A percentile compares a stretch with the other conserved stretches of the same genome.
Evolutionary conservation across 1,284 basidiomycete species (phyloP).

Genomic region (Trametes pubescens): DNA sequence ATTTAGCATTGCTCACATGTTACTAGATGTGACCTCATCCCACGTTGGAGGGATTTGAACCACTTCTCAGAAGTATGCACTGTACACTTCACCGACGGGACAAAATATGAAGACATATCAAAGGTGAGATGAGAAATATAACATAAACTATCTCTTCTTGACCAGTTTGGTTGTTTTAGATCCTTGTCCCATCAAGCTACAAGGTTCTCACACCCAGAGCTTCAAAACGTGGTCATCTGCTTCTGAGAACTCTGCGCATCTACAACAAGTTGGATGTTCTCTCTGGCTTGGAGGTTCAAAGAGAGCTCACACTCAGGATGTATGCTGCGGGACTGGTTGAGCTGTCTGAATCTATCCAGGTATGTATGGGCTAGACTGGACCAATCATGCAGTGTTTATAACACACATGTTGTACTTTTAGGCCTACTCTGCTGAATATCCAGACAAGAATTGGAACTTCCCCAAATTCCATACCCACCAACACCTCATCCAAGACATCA

Average conservation of each 20-base stretch:
- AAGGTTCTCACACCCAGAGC: conserved; percentile 11
- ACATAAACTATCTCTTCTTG: no score
- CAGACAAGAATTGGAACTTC: conserved; percentile 38
- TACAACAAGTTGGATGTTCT: conserved; percentile 33
- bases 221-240: conserved; percentile 16
- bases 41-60: conserved; percentile 46
- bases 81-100: conserved; percentile 46
- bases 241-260: conserved; percentile 28
- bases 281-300: conserved; percentile 35
- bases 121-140: conserved; percentile 40
- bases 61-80: conserved; percentile 45
- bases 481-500: conserved; percentile 37
- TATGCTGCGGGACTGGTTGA: background rate
- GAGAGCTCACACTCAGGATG: conserved; percentile 24
- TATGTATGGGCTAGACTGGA: background rate
- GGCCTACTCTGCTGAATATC: background rate
- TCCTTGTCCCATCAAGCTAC: conserved; percentile 1
- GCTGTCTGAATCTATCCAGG: conserved; percentile 1
- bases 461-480: conserved; percentile 35
- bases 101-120: conserved; percentile 48
- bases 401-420: background rate
- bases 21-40: conserved; percentile 34
- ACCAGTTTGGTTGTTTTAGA: no score
- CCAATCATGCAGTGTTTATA: no score
- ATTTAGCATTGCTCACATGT: background rate